Conservation (phyloP, 129 eudicot genomes). For the Arctium minus region DNA sequence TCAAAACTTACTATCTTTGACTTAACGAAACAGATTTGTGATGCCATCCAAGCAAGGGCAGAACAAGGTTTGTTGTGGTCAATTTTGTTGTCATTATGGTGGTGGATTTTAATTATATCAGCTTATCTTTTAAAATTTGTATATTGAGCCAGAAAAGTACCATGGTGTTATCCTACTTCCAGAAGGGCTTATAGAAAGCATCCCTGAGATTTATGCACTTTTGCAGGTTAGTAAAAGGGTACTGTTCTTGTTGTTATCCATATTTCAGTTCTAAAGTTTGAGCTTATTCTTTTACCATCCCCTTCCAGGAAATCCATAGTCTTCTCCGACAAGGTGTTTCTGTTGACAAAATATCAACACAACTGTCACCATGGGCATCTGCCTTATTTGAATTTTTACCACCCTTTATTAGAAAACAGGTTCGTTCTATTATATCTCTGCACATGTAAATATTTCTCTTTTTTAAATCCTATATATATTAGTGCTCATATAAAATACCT, state of each 20-base stretch:
- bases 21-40: conserved; percentile 86
- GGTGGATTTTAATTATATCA: not conserved
- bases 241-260: not conserved
- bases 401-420: conserved; percentile 83
- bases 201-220: conserved; percentile 85
- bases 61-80: conserved; percentile 45
- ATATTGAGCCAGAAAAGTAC: conserved; percentile 50
- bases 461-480: not conserved
- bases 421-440: not conserved
- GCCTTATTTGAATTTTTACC: conserved; percentile 88
- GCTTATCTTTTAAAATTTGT: not conserved
- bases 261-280: not conserved
- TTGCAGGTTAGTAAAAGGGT: conserved; percentile 52
- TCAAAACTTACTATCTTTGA: conserved; percentile 89
- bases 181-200: conserved; percentile 94
- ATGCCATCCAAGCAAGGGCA: conserved; percentile 86
- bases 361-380: conserved; percentile 97
- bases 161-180: conserved; percentile 95
- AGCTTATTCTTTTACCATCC: not conserved
- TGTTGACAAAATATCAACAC: conserved; percentile 65
- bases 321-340: conserved; percentile 66
- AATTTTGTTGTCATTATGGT: not conserved
- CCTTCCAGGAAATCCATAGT: conserved; percentile 79
- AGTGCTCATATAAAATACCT: conserved; percentile 11
- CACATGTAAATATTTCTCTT: not conserved